These are phyloP conservation scores for Saccharum officinarum DNA, from an alignment of 176 grass and related monocot genomes.

Conservation along the genomic window DNA sequence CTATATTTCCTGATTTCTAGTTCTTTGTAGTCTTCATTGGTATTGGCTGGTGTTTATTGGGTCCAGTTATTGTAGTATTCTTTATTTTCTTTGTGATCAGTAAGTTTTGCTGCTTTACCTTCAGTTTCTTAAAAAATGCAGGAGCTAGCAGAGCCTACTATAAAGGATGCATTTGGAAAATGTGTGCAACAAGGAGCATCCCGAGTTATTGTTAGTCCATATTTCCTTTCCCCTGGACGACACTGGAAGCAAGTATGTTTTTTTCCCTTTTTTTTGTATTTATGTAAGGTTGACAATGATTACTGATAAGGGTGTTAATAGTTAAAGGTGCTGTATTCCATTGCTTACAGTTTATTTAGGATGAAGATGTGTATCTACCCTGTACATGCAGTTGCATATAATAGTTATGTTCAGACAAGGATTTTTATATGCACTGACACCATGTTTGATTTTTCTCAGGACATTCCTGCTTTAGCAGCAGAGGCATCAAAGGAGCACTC, in stretches of 20 bases:
- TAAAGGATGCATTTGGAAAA: conserved; percentile 78
- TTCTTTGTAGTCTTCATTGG: not conserved
- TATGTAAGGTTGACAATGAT: not conserved
- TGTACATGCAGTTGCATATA: not conserved
- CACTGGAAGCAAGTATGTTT: conserved; percentile 82
- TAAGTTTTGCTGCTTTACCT: conserved; percentile 9
- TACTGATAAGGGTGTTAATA: not conserved
- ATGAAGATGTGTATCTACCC: not conserved
- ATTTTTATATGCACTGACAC: not conserved
- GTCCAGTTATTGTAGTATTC: not conserved
- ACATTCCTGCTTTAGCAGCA: conserved; percentile 79
- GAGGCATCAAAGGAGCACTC: conserved; percentile 73
- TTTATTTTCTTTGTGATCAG: not conserved
- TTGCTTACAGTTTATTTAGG: not conserved
- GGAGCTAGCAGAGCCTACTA: conserved; percentile 83
- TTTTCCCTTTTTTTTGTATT: not conserved
- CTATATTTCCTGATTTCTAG: not conserved
- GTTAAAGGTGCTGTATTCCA: not conserved
- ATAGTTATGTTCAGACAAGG: not conserved
- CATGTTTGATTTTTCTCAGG: conserved; percentile 44
- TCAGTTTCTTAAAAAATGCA: conserved; percentile 44
- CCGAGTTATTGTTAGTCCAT: conserved; percentile 73
- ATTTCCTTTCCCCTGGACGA: conserved; percentile 90
- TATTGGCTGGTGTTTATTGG: not conserved
- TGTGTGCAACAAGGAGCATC: conserved; percentile 82